phyloP scores from a whole-genome alignment of 2,329 filamentous ascomycete species.

The Fulvia fulva region DNA sequence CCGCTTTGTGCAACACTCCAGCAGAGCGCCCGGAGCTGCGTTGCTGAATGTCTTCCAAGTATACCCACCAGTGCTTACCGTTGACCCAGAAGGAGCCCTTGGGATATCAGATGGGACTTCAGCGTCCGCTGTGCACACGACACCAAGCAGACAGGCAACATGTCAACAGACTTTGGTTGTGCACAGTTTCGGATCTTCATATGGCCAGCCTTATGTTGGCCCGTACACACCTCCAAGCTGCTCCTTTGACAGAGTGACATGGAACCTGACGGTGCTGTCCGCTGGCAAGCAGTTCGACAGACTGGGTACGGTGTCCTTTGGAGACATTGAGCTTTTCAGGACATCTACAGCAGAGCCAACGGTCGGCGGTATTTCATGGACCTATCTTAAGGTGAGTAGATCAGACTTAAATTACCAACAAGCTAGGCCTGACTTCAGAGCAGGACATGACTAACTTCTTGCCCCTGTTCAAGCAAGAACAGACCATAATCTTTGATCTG shows the following conservation, averaged over 20 bases:
- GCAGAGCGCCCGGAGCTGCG: slow-evolving; percentile 21
- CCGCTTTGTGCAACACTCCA: slow-evolving; percentile 5
- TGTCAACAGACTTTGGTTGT: slow-evolving; percentile 63
- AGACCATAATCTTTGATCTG: slow-evolving; percentile 76
- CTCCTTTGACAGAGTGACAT: slow-evolving; percentile 67
- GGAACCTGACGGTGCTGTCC: slow-evolving; percentile 72
- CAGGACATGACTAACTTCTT: slow-evolving; percentile 68
- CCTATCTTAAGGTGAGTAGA: slow-evolving; percentile 57
- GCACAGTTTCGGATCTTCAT: slow-evolving; percentile 67
- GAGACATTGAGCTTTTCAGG: slow-evolving; percentile 75
- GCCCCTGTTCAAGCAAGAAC: slow-evolving; percentile 62
- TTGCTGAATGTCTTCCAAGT: slow-evolving; percentile 65
- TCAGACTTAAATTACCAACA: background rate
- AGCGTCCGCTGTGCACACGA: slow-evolving; percentile 26
- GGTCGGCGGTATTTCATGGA: slow-evolving; percentile 66
- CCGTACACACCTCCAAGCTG: slow-evolving; percentile 64
- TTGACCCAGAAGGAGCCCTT: slow-evolving; percentile 35
- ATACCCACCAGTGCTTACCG: slow-evolving; percentile 60
- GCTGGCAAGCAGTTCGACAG: slow-evolving; percentile 72
- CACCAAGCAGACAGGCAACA: slow-evolving; percentile 27
- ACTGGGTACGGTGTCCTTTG: slow-evolving; percentile 69
- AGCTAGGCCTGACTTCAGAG: background rate
- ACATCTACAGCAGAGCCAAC: slow-evolving; percentile 81
- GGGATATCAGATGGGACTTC: slow-evolving; percentile 36
- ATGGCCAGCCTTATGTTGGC: slow-evolving; percentile 70